Percentiles rank a stretch among this genome's conserved stretches.
Evolutionary conservation across 1,139 yeast species (phyloP).

Genomic region (Saccharomyces uvarum): DNA sequence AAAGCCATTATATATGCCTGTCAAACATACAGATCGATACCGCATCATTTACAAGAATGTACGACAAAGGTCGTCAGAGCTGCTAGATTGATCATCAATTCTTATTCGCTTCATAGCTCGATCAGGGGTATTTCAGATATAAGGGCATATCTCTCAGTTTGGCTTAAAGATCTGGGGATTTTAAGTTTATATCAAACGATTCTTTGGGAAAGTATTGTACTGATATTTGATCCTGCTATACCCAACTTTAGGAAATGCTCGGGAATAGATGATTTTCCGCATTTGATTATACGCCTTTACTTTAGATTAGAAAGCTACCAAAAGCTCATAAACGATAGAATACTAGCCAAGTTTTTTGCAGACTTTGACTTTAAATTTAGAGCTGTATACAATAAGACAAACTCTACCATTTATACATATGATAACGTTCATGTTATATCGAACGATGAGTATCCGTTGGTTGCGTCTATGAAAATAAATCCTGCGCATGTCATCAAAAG

Average conservation of each 20-base stretch:
- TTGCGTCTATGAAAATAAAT: constrained; percentile 16
- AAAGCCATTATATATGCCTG: not conserved
- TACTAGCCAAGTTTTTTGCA: not conserved
- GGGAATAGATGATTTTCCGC: not conserved
- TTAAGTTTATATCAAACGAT: not conserved
- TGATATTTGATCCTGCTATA: not conserved
- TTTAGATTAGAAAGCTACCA: not conserved
- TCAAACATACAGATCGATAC: not conserved
- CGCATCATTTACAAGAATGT: not conserved
- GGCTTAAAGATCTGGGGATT: not conserved
- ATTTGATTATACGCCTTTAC: not conserved
- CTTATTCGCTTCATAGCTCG: not conserved
- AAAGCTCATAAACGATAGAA: not conserved
- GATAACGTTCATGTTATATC: not conserved
- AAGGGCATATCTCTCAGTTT: not conserved
- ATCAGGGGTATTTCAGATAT: not conserved
- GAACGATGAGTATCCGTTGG: constrained; percentile 2
- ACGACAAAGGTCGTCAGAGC: not conserved
- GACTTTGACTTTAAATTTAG: not conserved
- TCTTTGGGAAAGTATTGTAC: not conserved
- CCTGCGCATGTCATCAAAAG: constrained; percentile 12
- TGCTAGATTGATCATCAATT: not conserved
- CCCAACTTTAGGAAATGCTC: not conserved
- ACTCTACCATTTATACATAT: not conserved
- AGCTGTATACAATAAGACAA: not conserved